phyloP scores from a whole-genome alignment of 805 yeast species.

The Danielia reshetovae region DNA sequence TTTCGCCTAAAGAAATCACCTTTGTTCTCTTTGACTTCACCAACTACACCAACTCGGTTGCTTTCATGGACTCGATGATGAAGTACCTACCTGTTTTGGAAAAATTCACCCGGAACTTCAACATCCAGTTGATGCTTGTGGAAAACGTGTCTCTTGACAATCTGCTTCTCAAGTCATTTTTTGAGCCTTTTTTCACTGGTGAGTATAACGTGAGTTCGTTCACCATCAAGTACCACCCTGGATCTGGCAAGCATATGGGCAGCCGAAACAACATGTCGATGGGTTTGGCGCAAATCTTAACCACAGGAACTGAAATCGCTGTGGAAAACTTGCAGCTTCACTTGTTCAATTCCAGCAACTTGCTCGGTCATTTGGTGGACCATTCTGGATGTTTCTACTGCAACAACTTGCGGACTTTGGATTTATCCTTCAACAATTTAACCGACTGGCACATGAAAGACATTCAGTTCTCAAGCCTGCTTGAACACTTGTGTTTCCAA shows the following conservation, averaged over 20 bases:
- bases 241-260: conserved; percentile 1
- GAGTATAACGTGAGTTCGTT: conserved; percentile 10
- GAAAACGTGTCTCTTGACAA: conserved; percentile 9
- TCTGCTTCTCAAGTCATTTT: conserved; percentile 6
- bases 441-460: conserved; percentile 15
- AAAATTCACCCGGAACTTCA: conserved; percentile 11
- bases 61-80: conserved; percentile 4
- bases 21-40: conserved; percentile 13
- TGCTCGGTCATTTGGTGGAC: conserved; percentile 10
- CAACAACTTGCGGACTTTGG: conserved; percentile 15
- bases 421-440: conserved; percentile 26
- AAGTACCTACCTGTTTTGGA: conserved; percentile 10
- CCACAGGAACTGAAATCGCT: conserved; percentile 4
- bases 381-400: conserved; percentile 7
- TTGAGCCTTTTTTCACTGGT: conserved; percentile 13
- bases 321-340: conserved; percentile 17
- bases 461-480: conserved; percentile 18
- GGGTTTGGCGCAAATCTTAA: background rate
- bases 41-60: conserved; percentile 4
- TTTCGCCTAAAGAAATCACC: conserved; percentile 18
- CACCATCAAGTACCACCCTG: conserved; percentile 14
- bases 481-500: conserved; percentile 23
- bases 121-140: conserved; percentile 14
- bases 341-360: conserved; percentile 14
- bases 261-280: conserved; percentile 3